Conservation (phyloP, 768 basidiomycete genomes). For the Leccinum imitatum region DNA sequence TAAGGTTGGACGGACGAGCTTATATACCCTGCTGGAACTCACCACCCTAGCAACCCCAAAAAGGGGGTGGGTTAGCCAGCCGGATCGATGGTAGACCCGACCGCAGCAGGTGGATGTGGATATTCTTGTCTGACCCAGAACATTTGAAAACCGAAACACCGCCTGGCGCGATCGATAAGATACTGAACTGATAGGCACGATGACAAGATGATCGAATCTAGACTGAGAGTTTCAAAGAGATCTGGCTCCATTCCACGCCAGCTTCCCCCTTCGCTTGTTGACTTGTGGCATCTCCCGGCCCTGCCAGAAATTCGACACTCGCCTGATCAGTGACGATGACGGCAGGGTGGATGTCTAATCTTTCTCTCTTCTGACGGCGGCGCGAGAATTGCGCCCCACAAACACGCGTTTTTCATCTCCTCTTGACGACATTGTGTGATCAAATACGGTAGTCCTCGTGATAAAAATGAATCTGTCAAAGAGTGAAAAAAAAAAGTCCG, state of each 20-base stretch:
- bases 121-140: constrained; percentile 15
- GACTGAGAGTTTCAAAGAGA: background rate
- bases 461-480: constrained; percentile 12
- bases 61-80: constrained; percentile 1
- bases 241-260: background rate
- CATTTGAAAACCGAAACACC: constrained; percentile 10
- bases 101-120: background rate
- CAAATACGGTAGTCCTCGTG: background rate
- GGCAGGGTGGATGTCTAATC: background rate
- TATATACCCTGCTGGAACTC: constrained; percentile 20
- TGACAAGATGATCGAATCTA: constrained; percentile 6
- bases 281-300: background rate
- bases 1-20: background rate
- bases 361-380: background rate
- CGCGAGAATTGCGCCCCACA: background rate
- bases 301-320: background rate
- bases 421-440: background rate
- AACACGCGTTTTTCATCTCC: background rate
- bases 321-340: background rate
- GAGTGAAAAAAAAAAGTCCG: constrained; percentile 6
- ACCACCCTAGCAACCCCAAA: constrained; percentile 18
- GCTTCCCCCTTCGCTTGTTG: background rate
- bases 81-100: background rate
- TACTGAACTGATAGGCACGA: constrained; percentile 17
- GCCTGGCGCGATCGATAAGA: constrained; percentile 21